A percentile compares a stretch with the other conserved stretches of the same genome.
Evolutionary conservation across 176 grass and related monocot species (phyloP).

Genomic region (Pharus latifolius): DNA sequence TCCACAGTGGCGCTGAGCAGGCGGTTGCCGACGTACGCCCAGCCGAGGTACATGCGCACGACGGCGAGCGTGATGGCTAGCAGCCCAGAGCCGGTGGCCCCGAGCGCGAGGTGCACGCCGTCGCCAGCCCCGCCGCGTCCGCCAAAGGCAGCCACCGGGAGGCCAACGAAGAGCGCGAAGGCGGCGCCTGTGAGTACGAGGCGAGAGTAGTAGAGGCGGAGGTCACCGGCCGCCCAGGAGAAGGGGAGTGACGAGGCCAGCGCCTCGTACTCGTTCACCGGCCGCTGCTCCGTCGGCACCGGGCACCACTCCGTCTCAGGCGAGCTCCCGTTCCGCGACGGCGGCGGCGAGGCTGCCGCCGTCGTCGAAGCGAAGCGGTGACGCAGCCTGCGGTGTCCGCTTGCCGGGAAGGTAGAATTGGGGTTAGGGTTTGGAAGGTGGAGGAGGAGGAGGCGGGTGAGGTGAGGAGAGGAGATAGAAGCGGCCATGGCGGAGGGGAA

Average conservation of each 20-base stretch:
- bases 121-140: slow-evolving; percentile 26
- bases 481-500: slow-evolving; percentile 31
- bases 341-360: slow-evolving; percentile 12
- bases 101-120: slow-evolving; percentile 47
- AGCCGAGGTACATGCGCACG: slow-evolving; percentile 91
- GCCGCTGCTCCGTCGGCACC: slow-evolving; percentile 74
- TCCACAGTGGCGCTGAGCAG: slow-evolving; percentile 91
- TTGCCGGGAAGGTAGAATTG: not conserved
- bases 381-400: not conserved
- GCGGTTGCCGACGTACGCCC: slow-evolving; percentile 92
- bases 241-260: slow-evolving; percentile 63
- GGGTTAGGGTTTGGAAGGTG: not conserved
- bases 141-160: slow-evolving; percentile 81
- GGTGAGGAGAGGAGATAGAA: slow-evolving; percentile 17
- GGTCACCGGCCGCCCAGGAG: slow-evolving; percentile 64
- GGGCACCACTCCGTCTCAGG: slow-evolving; percentile 89
- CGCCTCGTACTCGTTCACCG: slow-evolving; percentile 91
- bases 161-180: slow-evolving; percentile 63
- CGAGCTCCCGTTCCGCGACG: slow-evolving; percentile 84
- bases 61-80: slow-evolving; percentile 79
- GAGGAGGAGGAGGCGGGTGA: slow-evolving; percentile 10
- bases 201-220: slow-evolving; percentile 53
- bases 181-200: slow-evolving; percentile 48
- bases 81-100: slow-evolving; percentile 55
- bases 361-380: not conserved